A percentile compares a stretch with the other conserved stretches of the same genome.
Evolutionary conservation across 106 monocot genomes (phyloP).

Genomic region (Dactylorhiza incarnata): DNA sequence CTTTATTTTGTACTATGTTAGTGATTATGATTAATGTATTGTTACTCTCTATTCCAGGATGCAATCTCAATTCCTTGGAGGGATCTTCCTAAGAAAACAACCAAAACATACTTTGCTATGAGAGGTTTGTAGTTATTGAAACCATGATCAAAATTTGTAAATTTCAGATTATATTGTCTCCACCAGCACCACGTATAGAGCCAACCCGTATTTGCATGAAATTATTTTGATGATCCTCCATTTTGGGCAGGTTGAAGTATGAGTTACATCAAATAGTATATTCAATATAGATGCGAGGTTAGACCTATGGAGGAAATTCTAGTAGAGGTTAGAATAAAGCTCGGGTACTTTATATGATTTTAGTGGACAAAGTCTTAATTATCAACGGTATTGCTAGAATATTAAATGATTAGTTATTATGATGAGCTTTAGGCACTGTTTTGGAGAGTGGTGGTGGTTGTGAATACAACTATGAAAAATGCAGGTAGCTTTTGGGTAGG

Average conservation of each 20-base stretch:
- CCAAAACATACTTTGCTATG: slow-evolving; percentile 62
- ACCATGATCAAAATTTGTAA: background rate
- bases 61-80: slow-evolving; percentile 61
- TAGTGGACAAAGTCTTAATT: background rate
- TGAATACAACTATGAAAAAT: too few relatives aligned
- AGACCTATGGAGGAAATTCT: background rate
- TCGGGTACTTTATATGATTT: background rate
- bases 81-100: slow-evolving; percentile 48
- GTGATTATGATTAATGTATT: background rate
- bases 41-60: slow-evolving; percentile 28
- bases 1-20: background rate
- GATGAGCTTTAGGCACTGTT: too few relatives aligned
- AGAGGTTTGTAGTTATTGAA: slow-evolving; percentile 39
- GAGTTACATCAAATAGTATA: background rate
- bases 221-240: background rate
- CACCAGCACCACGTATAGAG: background rate
- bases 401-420: background rate
- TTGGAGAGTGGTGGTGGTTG: too few relatives aligned
- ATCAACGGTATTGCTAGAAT: background rate
- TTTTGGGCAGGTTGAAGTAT: background rate
- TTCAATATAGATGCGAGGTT: background rate
- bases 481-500: too few relatives aligned
- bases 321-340: background rate
- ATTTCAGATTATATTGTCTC: background rate
- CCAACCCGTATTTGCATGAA: background rate